These are phyloP conservation scores for Kwoniella shivajii DNA, from an alignment of 1,284 basidiomycete genomes.

Conservation along the genomic window DNA sequence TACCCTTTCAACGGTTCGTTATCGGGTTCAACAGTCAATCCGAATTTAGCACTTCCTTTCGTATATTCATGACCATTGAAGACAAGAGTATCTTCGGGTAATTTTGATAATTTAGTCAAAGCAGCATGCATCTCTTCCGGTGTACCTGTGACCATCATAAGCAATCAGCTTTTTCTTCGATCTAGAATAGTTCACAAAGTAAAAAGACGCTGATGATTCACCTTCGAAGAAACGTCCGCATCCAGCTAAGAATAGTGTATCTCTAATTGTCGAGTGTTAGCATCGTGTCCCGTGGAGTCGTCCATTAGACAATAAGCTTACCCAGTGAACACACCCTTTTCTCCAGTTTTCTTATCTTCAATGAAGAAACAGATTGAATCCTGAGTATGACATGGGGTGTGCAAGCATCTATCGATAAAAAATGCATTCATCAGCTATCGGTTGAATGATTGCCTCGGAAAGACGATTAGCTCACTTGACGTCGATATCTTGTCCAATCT, in stretches of 20 bases:
- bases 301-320: conserved; percentile 24
- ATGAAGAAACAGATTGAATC: conserved; percentile 92
- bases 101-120: conserved; percentile 70
- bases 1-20: conserved; percentile 48
- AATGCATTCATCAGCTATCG: background rate
- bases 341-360: conserved; percentile 65
- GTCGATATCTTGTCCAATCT: conserved; percentile 67
- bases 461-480: conserved; percentile 62
- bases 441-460: background rate
- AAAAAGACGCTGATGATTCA: too few species aligned
- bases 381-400: conserved; percentile 95
- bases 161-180: conserved; percentile 3
- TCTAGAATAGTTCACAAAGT: too few species aligned
- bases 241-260: conserved; percentile 91
- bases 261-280: conserved; percentile 53
- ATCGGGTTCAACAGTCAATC: conserved; percentile 46
- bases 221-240: conserved; percentile 95
- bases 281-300: background rate
- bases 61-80: conserved; percentile 96
- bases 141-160: conserved; percentile 64
- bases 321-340: conserved; percentile 84
- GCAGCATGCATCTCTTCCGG: conserved; percentile 81
- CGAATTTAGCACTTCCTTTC: conserved; percentile 59
- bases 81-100: conserved; percentile 80
- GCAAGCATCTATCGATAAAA: conserved; percentile 64